Conservation (phyloP, 169 alveolate species). For the Sarcocystis neurona region DNA sequence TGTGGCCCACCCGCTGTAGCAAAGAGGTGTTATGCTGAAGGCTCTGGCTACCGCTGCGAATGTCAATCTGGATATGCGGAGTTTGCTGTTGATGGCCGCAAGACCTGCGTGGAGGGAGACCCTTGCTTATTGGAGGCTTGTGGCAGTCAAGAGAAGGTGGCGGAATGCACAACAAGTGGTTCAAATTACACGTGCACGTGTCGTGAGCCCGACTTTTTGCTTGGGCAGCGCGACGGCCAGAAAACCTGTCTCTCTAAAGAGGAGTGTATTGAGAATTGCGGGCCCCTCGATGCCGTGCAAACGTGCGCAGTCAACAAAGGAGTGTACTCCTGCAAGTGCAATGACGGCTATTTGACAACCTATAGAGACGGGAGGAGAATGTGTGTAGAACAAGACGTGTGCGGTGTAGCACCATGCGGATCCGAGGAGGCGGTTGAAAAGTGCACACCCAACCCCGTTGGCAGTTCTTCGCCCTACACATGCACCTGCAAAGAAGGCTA, state of each 20-base stretch:
- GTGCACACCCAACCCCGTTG: background rate
- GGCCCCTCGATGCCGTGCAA: slow-evolving; percentile 18
- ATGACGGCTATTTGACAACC: background rate
- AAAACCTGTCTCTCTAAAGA: background rate
- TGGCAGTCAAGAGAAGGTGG: background rate
- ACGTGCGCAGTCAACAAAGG: background rate
- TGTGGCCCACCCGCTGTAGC: background rate
- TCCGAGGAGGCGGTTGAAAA: background rate
- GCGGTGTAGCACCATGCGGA: background rate
- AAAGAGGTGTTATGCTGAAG: background rate
- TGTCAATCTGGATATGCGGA: slow-evolving; percentile 35
- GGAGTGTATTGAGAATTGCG: slow-evolving; percentile 9
- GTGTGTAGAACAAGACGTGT: background rate
- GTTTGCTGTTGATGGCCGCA: background rate
- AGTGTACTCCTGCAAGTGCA: background rate
- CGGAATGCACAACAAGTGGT: slow-evolving; percentile 23
- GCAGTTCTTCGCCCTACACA: background rate
- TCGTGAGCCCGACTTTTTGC: background rate
- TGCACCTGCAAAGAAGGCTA: slow-evolving; percentile 11
- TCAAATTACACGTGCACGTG: background rate
- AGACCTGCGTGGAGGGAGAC: background rate
- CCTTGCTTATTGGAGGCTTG: background rate
- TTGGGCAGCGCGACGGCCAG: background rate
- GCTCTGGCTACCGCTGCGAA: slow-evolving; percentile 11
- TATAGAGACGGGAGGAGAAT: background rate